Base-by-base conservation (phyloP, 371 early-diverging fungal species). In the Sporodiniella umbellata region DNA sequence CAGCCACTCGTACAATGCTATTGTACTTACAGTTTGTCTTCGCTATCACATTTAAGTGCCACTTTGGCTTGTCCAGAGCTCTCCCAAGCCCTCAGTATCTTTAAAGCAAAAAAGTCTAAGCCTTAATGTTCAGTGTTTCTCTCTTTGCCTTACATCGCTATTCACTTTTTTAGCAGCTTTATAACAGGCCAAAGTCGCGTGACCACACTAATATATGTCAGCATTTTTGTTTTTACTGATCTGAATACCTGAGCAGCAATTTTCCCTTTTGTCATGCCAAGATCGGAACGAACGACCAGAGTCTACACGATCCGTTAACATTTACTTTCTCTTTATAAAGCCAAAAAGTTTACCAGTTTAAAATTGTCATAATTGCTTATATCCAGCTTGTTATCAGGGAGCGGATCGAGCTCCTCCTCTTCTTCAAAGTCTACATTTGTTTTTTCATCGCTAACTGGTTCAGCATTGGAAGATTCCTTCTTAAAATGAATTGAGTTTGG, bases 251-350 rank as follows among this genome's bases (percentile, higher is more conserved):
- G 96, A 10, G 98, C 97, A 1, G 97, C 97, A 15, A 90, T 84
- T 59, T 98, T 96, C 28, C 98, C 98, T 66, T 95, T 96, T 25
- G 83, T 83, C 98, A 98, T 98, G 23, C 85, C 89, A 35, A 98
- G 77, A 68, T 98, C 98, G 0, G 84, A 89, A 17, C 97, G 80
- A 7, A 96, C 75, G 8, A 94, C 70, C 14, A 94, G 78, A 4
- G 89, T 90, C 84, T 79, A 35, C 4, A 35, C 4, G n/a, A n/a
- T n/a, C n/a, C n/a, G n/a, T n/a, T n/a, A n/a, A n/a, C n/a, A n/a
- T n/a, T n/a, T n/a, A n/a, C n/a, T n/a, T n/a, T n/a, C n/a, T n/a
- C n/a, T n/a, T n/a, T n/a, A n/a, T n/a, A n/a, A n/a, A n/a, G n/a
- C n/a, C n/a, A n/a, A n/a, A n/a, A n/a, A n/a, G n/a, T 26, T 53